phyloP scores from a whole-genome alignment of 768 basidiomycete genomes.

The Tricholoma bakamatsutake region DNA sequence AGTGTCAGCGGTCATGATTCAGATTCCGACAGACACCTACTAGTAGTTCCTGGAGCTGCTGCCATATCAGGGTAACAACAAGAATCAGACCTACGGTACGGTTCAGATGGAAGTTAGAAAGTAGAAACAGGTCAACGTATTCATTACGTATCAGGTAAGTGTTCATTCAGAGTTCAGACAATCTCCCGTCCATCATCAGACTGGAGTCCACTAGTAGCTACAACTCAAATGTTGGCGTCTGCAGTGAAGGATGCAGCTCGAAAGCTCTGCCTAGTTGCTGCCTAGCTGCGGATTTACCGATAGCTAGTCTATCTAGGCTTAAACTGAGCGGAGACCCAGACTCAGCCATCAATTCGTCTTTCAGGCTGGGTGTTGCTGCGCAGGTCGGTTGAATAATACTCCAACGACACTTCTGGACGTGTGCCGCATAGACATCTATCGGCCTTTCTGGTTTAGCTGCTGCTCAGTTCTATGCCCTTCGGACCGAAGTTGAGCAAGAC shows the following conservation, averaged over 20 bases:
- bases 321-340: slow-evolving; percentile 34
- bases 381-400: slow-evolving; percentile 35
- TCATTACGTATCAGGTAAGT: too few relatives aligned
- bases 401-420: neutral
- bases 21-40: too few relatives aligned
- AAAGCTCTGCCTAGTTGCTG: slow-evolving; percentile 36
- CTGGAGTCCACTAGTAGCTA: too few relatives aligned
- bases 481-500: slow-evolving; percentile 39
- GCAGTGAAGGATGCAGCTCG: slow-evolving; percentile 13
- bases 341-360: slow-evolving; percentile 44
- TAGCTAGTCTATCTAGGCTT: slow-evolving; percentile 29
- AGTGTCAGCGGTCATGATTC: too few relatives aligned
- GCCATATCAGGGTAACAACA: too few relatives aligned
- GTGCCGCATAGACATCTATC: slow-evolving; percentile 31
- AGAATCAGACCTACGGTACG: too few relatives aligned
- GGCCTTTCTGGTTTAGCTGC: slow-evolving; percentile 50
- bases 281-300: slow-evolving; percentile 36
- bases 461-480: slow-evolving; percentile 41
- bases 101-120: too few relatives aligned
- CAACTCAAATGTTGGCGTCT: neutral
- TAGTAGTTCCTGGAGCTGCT: too few relatives aligned
- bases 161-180: too few relatives aligned
- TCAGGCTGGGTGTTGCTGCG: slow-evolving; percentile 45
- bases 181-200: too few relatives aligned
- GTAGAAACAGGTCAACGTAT: too few relatives aligned